Percentiles rank a stretch among this genome's conserved stretches.
Evolutionary conservation across 208 protist genomes (phyloP).

Genomic region (Vickermania spadyakhi): DNA sequence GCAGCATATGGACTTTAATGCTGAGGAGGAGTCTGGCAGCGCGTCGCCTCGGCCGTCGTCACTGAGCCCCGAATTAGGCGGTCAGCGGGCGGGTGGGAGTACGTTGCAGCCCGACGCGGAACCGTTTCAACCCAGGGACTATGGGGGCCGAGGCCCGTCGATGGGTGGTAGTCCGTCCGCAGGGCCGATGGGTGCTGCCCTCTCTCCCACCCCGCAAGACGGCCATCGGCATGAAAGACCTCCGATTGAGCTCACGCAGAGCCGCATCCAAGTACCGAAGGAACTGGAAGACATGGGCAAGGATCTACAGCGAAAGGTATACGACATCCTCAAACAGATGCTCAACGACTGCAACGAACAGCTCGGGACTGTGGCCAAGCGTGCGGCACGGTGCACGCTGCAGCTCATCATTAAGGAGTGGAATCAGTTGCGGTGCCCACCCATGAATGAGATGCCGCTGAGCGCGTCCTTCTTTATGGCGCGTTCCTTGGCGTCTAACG

Average conservation of each 20-base stretch:
- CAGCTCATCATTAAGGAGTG: not conserved
- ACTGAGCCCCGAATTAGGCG: not conserved
- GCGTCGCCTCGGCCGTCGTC: not conserved
- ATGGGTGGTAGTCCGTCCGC: not conserved
- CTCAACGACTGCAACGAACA: not conserved
- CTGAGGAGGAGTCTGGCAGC: not conserved
- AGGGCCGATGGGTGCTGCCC: not conserved
- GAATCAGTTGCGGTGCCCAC: conserved; percentile 86
- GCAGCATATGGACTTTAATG: conserved; percentile 9
- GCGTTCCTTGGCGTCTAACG: conserved; percentile 23
- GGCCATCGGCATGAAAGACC: not conserved
- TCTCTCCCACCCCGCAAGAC: not conserved
- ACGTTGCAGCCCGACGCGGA: conserved; percentile 75
- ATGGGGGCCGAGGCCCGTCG: conserved; percentile 8
- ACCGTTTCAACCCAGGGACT: conserved; percentile 80
- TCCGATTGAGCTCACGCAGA: not conserved
- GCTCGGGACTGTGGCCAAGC: not conserved
- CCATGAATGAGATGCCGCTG: conserved; percentile 15
- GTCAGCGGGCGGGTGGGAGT: conserved; percentile 14
- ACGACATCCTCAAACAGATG: not conserved
- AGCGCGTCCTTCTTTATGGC: conserved; percentile 11
- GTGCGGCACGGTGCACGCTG: not conserved
- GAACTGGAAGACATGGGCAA: not conserved
- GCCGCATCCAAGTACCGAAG: not conserved
- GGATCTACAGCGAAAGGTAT: not conserved